Percentiles rank a stretch among this genome's conserved stretches.
phyloP scores from a whole-genome alignment of 257 asterid genomes.

The Solanum commersonii region DNA sequence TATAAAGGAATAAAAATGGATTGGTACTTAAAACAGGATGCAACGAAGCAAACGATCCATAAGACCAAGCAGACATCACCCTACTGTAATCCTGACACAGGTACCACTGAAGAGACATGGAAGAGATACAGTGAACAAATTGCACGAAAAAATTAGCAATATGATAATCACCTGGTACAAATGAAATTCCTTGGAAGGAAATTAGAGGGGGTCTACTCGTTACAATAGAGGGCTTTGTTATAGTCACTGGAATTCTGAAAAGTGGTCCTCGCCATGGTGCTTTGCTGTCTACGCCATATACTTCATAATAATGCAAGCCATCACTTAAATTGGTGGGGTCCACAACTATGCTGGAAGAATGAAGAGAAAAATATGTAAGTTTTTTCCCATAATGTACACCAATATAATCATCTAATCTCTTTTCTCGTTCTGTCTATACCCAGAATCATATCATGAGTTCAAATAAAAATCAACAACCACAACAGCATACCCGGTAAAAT shows the following conservation, averaged over 20 bases:
- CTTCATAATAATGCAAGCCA: conserved; percentile 94
- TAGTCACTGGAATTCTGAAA: conserved; percentile 85
- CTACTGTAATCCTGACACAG: not conserved
- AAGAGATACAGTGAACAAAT: not conserved
- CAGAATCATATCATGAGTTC: not conserved
- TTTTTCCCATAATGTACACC: not conserved
- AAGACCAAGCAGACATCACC: not conserved
- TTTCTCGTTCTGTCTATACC: not conserved
- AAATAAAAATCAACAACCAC: not conserved
- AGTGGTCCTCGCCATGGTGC: conserved; percentile 99
- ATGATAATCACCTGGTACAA: conserved; percentile 60
- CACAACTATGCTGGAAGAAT: conserved; percentile 67
- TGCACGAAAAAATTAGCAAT: not conserved
- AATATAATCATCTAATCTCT: not conserved
- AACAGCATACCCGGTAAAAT: too few relatives aligned
- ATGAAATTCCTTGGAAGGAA: conserved; percentile 57
- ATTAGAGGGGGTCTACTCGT: conserved; percentile 58
- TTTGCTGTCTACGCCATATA: conserved; percentile 71
- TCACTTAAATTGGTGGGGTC: conserved; percentile 73
- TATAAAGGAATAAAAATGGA: not conserved
- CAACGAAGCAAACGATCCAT: not conserved
- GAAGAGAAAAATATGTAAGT: conserved; percentile 3
- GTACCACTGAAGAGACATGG: not conserved
- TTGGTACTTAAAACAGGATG: not conserved
- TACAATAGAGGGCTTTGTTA: conserved; percentile 72